Base-by-base conservation (phyloP, 805 yeast species). In the Scheffersomyces amazonensis region DNA sequence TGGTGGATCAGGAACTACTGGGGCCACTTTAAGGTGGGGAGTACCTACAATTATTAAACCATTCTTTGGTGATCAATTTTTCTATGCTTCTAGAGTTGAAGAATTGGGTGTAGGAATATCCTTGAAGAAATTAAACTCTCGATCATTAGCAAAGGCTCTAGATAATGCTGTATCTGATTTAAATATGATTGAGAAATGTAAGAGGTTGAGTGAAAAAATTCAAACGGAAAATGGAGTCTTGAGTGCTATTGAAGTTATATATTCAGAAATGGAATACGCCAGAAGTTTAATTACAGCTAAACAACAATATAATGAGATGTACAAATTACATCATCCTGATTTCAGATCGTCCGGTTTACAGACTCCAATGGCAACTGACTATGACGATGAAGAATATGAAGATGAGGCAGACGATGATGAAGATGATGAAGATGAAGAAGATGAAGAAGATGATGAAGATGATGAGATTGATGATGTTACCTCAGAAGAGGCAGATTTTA, bases 1-100 rank as follows among this genome's bases (percentile, higher is more conserved):
- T 57, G 98, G 98, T 28, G 98, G 98, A 0, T 83, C 96, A 0
- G 98, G 98, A 1, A 87, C 97, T 0, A 91, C 97, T 0, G 98
- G 98, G 6, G 96, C 96, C 0, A 76, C 95, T 2, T 58, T 91
- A 38, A 69, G 90, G 44, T 83, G 86, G 11, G 98, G 98, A 0
- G 59, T 85, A 22, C 97, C 98, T 1, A 88, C 96, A 0, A 75
- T 91, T 23, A 80, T 91, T 50, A 91, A 90, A 58, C 98, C 98
- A 2, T 91, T 91, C 54, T 91, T 91, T 58, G 98, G 96, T 0
- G 98, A 91, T 60, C 98, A 91, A 61, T 90, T 87, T 55, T 91
- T 91, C 56, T 91, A 87, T 58, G 96, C 95, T 0, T 69, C 76
- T 16, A 71, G 97, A 41, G 83, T 91, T 2, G 96, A 88, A 48